phyloP scores from a whole-genome alignment of 2,329 filamentous ascomycete genomes.

The Polytolypa hystricis region DNA sequence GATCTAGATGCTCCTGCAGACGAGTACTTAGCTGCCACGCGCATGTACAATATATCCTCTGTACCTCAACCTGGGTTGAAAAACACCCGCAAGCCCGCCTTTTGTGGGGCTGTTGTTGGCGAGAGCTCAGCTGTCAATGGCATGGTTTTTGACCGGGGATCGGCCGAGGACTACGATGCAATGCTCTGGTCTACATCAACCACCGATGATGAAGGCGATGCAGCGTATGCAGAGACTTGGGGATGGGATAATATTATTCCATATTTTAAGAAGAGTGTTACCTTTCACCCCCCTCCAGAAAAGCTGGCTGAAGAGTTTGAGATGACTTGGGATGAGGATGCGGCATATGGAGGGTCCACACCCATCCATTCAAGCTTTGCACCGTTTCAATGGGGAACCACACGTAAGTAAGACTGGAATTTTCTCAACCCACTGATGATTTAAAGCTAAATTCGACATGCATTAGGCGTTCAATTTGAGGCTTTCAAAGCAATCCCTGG shows the following conservation, averaged over 20 bases:
- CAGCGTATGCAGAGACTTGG: slow-evolving; percentile 18
- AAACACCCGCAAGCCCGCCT: slow-evolving; percentile 16
- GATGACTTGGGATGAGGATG: neutral
- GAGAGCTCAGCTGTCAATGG: slow-evolving; percentile 31
- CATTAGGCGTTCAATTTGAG: no score
- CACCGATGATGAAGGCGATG: slow-evolving; percentile 5
- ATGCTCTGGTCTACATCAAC: slow-evolving; percentile 16
- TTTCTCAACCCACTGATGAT: no score
- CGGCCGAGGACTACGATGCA: slow-evolving; percentile 22
- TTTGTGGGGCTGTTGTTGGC: slow-evolving; percentile 27
- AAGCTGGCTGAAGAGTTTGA: neutral
- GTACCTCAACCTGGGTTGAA: slow-evolving; percentile 20
- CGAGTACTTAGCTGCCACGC: slow-evolving; percentile 14
- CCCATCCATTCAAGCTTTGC: neutral
- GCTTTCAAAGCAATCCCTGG: neutral
- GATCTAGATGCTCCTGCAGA: slow-evolving; percentile 17
- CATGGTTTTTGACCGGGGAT: slow-evolving; percentile 18
- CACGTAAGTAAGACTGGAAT: neutral
- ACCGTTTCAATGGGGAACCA: neutral
- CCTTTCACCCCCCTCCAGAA: neutral
- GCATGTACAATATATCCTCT: slow-evolving; percentile 22
- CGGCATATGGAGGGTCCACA: neutral
- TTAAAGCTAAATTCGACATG: no score
- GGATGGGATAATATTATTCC: neutral
- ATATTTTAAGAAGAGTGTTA: slow-evolving; percentile 1